Evolutionary conservation across 306 rosid species (phyloP).

Genomic region (Morella rubra): DNA sequence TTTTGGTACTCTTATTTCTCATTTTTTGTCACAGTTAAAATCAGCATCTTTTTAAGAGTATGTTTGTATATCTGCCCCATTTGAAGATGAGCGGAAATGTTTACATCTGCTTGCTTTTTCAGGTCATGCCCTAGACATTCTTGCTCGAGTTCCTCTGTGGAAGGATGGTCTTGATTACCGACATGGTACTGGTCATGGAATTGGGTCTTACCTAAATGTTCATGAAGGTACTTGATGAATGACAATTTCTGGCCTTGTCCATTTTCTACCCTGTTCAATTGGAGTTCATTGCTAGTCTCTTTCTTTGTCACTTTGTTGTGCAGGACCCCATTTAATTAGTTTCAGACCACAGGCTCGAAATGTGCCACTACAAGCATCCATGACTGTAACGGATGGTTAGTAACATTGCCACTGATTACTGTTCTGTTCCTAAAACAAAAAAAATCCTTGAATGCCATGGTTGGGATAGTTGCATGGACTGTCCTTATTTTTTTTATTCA

Average conservation of each 20-base stretch:
- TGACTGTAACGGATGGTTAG: slow-evolving; percentile 97
- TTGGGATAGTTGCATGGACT: slow-evolving; percentile 10
- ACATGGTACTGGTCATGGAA: slow-evolving; percentile 99
- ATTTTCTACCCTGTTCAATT: slow-evolving; percentile 5
- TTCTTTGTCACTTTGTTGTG: slow-evolving; percentile 12
- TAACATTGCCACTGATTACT: slow-evolving; percentile 10
- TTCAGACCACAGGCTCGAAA: slow-evolving; percentile 82
- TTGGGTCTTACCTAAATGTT: slow-evolving; percentile 96
- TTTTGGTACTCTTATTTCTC: not conserved
- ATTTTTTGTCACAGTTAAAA: slow-evolving; percentile 13
- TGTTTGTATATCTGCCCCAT: not conserved
- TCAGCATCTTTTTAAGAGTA: slow-evolving; percentile 13
- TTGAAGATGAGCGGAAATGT: not conserved
- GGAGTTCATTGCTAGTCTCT: not conserved
- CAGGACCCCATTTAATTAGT: slow-evolving; percentile 98
- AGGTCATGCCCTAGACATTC: slow-evolving; percentile 88
- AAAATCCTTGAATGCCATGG: not conserved
- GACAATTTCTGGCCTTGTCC: slow-evolving; percentile 21
- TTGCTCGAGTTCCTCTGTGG: slow-evolving; percentile 96
- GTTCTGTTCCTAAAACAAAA: not conserved
- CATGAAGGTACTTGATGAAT: slow-evolving; percentile 70
- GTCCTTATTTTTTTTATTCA: slow-evolving; percentile 2
- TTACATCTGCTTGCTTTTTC: slow-evolving; percentile 15
- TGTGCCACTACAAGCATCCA: slow-evolving; percentile 84
- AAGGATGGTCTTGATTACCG: slow-evolving; percentile 94